Conservation (phyloP, 2,329 filamentous ascomycete species). For the Ceratocystis colombiana region DNA sequence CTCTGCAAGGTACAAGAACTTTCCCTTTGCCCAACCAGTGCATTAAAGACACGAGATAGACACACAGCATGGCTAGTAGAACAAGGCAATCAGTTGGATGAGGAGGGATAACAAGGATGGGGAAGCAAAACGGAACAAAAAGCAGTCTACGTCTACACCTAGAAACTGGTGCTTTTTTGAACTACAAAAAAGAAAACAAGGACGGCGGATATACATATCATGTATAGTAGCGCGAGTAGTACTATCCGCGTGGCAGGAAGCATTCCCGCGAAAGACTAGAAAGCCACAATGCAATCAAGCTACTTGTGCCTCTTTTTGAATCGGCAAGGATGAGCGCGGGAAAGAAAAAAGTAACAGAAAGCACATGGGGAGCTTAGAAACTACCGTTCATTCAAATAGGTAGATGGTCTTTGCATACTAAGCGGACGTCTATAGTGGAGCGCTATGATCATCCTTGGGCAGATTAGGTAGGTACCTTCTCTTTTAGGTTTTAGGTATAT, state of each 20-base stretch:
- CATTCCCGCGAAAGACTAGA: background rate
- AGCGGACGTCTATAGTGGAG: background rate
- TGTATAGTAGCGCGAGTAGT: background rate
- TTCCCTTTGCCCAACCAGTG: background rate
- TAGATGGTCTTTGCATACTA: background rate
- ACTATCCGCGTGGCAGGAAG: background rate
- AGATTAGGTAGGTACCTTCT: background rate
- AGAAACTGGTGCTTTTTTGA: background rate
- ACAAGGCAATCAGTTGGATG: background rate
- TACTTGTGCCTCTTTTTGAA: too few species aligned
- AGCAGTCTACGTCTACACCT: background rate
- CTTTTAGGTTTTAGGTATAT: too few species aligned
- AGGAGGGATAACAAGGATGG: background rate
- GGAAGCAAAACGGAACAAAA: background rate
- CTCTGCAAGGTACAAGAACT: conserved; percentile 1
- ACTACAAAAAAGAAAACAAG: background rate
- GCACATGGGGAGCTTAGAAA: background rate
- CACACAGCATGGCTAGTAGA: background rate
- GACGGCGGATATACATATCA: background rate
- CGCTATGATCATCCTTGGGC: background rate
- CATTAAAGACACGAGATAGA: background rate
- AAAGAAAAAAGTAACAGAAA: background rate
- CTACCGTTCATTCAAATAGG: background rate
- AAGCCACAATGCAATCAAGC: too few species aligned
- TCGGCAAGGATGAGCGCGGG: too few species aligned